A percentile compares a stretch with the other conserved stretches of the same genome.
phyloP scores from a whole-genome alignment of 2,329 filamentous ascomycete genomes.

The Bertia moriformis region DNA sequence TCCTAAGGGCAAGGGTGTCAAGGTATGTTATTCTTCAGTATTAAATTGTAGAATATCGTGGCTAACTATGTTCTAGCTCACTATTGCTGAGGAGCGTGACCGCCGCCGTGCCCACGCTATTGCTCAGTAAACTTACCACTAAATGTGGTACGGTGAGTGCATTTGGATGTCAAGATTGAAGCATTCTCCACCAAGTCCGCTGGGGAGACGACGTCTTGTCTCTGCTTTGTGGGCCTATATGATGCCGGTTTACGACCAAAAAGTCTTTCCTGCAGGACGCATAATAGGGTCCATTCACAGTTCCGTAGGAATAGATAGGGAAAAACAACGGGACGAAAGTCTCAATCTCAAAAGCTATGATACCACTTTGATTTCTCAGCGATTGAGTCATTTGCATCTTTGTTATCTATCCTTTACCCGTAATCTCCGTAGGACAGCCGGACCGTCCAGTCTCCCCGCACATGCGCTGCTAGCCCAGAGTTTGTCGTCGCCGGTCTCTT shows the following conservation, averaged over 20 bases:
- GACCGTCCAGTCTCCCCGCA: no score
- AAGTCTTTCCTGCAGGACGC: constrained; percentile 8
- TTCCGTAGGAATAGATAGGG: no score
- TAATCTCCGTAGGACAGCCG: no score
- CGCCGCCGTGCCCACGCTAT: constrained; percentile 59
- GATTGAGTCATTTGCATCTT: not conserved
- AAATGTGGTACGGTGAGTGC: constrained; percentile 1
- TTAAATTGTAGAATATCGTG: no score
- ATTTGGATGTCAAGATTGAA: not conserved
- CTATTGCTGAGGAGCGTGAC: constrained; percentile 97
- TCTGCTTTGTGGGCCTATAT: constrained; percentile 18
- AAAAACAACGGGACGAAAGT: not conserved
- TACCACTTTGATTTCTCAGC: not conserved
- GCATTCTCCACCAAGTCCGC: constrained; percentile 11
- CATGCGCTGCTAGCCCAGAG: no score
- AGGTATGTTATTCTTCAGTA: no score
- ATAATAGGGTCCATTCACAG: constrained; percentile 7
- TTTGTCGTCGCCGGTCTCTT: no score
- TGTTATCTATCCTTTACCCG: no score
- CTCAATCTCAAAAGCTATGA: not conserved
- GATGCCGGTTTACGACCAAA: constrained; percentile 12
- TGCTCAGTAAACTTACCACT: not conserved
- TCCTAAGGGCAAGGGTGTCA: constrained; percentile 99
- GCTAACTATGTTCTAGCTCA: constrained; percentile 43
- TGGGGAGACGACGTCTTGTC: constrained; percentile 18